These are phyloP conservation scores for Diaporthe humulicola DNA, from an alignment of 2,329 filamentous ascomycete species.

Conservation along the genomic window DNA sequence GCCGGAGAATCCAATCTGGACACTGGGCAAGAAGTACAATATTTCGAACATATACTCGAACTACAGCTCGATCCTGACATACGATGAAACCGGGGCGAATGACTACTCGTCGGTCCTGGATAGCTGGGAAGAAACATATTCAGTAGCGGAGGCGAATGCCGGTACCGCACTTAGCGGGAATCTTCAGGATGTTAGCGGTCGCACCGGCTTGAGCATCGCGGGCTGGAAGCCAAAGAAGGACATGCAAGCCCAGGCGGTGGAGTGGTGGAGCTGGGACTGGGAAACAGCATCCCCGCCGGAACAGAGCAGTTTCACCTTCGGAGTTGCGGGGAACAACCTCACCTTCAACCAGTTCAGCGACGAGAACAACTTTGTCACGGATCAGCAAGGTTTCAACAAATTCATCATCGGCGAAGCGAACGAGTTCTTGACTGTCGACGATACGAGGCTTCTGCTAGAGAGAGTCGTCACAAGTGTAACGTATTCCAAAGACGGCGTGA, in stretches of 20 bases:
- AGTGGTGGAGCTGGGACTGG: conserved; percentile 11
- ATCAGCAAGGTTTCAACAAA: not conserved
- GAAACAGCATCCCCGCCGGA: not conserved
- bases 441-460: not conserved
- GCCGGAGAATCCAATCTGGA: not conserved
- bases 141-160: not conserved
- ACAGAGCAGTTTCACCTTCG: not conserved
- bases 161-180: not conserved
- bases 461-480: not conserved
- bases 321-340: not conserved
- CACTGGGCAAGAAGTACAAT: not conserved
- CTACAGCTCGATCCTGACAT: conserved; percentile 3
- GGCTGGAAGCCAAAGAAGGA: not conserved
- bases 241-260: not conserved
- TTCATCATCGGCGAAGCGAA: not conserved
- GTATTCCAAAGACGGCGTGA: not conserved
- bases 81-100: not conserved
- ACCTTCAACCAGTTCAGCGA: conserved; percentile 6
- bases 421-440: not conserved
- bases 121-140: not conserved
- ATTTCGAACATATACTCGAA: not conserved
- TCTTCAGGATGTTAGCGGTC: not conserved
- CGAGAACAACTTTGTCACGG: not conserved
- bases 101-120: not conserved
- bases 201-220: not conserved